Conservation (phyloP, 441 rosid genomes). For the Pelargonium cotyledonis region DNA sequence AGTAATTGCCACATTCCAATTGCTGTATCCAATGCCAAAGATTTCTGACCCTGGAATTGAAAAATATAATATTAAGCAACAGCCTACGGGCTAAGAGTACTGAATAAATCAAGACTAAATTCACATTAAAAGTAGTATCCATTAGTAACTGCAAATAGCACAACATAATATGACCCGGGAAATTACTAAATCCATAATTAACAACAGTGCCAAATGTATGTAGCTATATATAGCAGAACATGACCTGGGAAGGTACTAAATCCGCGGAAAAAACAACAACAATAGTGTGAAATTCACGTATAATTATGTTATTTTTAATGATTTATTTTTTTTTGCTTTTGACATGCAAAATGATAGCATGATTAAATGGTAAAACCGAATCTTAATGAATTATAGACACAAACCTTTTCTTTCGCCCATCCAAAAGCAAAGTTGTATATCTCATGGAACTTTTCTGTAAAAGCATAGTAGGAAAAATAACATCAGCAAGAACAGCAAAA, state of each 20-base stretch:
- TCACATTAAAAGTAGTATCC: neutral
- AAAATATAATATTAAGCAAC: slow-evolving; percentile 1
- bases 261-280: no score
- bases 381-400: neutral
- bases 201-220: neutral
- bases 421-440: slow-evolving; percentile 92
- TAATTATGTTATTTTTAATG: neutral
- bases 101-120: neutral
- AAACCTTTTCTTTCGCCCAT: slow-evolving; percentile 98
- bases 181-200: no score
- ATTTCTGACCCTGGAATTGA: slow-evolving; percentile 77
- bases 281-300: no score
- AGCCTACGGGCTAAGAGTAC: neutral
- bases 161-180: neutral
- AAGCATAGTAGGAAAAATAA: slow-evolving; percentile 22
- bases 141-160: neutral
- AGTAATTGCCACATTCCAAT: slow-evolving; percentile 97
- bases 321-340: neutral
- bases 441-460: slow-evolving; percentile 84
- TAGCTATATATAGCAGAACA: neutral
- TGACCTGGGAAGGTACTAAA: neutral
- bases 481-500: slow-evolving; percentile 11
- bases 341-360: neutral
- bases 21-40: slow-evolving; percentile 90
- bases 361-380: neutral